A percentile compares a stretch with the other conserved stretches of the same genome.
phyloP scores from a whole-genome alignment of 768 basidiomycete genomes.

The Rhizopogon roseolus region DNA sequence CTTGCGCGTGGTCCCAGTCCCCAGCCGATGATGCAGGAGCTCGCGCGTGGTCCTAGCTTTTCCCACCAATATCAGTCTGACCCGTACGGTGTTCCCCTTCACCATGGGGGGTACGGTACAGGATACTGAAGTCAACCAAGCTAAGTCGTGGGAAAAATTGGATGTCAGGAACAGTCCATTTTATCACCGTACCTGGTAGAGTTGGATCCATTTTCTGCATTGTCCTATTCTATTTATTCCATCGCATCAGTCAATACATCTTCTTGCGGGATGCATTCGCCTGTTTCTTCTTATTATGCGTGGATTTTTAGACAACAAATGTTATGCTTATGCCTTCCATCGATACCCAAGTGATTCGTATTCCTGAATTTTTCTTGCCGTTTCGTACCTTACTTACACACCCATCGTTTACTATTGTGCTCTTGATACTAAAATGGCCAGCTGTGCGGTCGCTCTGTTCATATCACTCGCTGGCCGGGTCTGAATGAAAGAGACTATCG shows the following conservation, averaged over 20 bases:
- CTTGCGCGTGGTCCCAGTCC: constrained; percentile 72
- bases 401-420: background rate
- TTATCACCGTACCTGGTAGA: background rate
- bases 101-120: constrained; percentile 35
- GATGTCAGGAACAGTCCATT: background rate
- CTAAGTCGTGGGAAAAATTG: background rate
- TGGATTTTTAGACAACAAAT: background rate
- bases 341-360: background rate
- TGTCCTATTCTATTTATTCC: background rate
- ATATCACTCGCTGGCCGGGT: constrained; percentile 1
- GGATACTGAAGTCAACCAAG: constrained; percentile 11
- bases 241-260: constrained; percentile 1
- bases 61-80: constrained; percentile 45
- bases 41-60: constrained; percentile 34
- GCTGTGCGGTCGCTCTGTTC: background rate
- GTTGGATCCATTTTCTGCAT: background rate
- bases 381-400: background rate
- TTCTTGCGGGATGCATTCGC: constrained; percentile 30
- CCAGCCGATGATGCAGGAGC: constrained; percentile 48
- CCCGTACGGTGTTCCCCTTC: constrained; percentile 52
- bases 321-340: constrained; percentile 1
- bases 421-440: background rate
- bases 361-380: background rate
- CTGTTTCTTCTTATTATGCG: background rate
- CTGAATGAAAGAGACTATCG: background rate